Evolutionary conservation across 352 stramenopile genomes (phyloP).

Genomic region (Phytopythium boreale): DNA sequence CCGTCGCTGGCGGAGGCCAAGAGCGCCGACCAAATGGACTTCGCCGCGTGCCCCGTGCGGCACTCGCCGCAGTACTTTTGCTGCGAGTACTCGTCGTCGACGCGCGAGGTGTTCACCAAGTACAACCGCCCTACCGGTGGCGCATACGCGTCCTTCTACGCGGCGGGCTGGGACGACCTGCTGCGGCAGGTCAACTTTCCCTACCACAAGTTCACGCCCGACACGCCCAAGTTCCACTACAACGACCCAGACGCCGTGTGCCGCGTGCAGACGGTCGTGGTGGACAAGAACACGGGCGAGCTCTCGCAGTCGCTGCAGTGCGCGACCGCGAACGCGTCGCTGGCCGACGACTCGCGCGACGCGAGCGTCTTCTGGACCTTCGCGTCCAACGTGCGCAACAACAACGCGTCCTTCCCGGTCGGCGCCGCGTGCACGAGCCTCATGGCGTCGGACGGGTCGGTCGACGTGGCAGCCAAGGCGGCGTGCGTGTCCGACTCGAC

Average conservation of each 20-base stretch:
- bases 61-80: conserved; percentile 33
- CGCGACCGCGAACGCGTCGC: conserved; percentile 24
- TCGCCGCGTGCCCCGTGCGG: conserved; percentile 30
- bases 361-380: conserved; percentile 39
- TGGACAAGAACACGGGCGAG: conserved; percentile 14
- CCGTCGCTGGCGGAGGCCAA: conserved; percentile 3
- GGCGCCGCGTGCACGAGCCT: conserved; percentile 33
- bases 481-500: conserved; percentile 17
- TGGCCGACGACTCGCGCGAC: conserved; percentile 24
- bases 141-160: conserved; percentile 32
- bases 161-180: conserved; percentile 26
- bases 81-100: conserved; percentile 28
- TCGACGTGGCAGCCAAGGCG: conserved; percentile 16
- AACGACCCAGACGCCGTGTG: conserved; percentile 25
- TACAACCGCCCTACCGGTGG: conserved; percentile 24
- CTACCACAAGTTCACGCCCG: conserved; percentile 26
- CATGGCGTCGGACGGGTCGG: conserved; percentile 23
- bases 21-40: conserved; percentile 24
- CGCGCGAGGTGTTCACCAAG: conserved; percentile 26
- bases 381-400: conserved; percentile 36
- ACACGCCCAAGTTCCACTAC: conserved; percentile 30
- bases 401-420: conserved; percentile 47
- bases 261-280: conserved; percentile 20
- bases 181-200: conserved; percentile 36
- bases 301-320: conserved; percentile 33